Conservation (phyloP, 306 rosid genomes). For the Amphicarpaea edgeworthii region DNA sequence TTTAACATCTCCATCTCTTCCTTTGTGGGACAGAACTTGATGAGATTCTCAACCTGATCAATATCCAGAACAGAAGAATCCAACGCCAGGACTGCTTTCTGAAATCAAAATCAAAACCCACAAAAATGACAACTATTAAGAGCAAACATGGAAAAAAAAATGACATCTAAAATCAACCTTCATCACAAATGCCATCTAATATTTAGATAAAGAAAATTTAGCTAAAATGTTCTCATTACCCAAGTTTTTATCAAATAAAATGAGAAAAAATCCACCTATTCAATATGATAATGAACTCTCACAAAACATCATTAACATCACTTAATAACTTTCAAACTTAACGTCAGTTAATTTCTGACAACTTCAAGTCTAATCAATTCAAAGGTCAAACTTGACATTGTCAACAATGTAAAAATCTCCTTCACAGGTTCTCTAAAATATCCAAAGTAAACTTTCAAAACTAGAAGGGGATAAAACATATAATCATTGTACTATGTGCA, state of each 20-base stretch:
- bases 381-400: background rate
- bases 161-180: slow-evolving; percentile 4
- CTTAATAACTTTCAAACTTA: background rate
- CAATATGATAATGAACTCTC: slow-evolving; percentile 12
- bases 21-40: slow-evolving; percentile 93
- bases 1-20: slow-evolving; percentile 95
- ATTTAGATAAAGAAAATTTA: background rate
- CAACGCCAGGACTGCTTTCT: slow-evolving; percentile 69
- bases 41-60: slow-evolving; percentile 94
- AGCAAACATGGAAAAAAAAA: slow-evolving; percentile 6
- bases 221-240: background rate
- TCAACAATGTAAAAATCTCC: slow-evolving; percentile 13
- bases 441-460: slow-evolving; percentile 6
- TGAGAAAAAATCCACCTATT: slow-evolving; percentile 24
- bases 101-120: slow-evolving; percentile 52
- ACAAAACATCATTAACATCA: slow-evolving; percentile 13
- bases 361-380: slow-evolving; percentile 22
- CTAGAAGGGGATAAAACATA: background rate
- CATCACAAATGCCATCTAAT: background rate
- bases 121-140: slow-evolving; percentile 15
- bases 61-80: slow-evolving; percentile 58
- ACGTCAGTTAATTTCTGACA: background rate
- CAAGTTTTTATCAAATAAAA: slow-evolving; percentile 25
- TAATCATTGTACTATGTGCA: background rate
- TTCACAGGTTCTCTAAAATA: background rate